These are phyloP conservation scores for Lasiosphaeria miniovina DNA, from an alignment of 495 filamentous ascomycete species.

Conservation along the genomic window DNA sequence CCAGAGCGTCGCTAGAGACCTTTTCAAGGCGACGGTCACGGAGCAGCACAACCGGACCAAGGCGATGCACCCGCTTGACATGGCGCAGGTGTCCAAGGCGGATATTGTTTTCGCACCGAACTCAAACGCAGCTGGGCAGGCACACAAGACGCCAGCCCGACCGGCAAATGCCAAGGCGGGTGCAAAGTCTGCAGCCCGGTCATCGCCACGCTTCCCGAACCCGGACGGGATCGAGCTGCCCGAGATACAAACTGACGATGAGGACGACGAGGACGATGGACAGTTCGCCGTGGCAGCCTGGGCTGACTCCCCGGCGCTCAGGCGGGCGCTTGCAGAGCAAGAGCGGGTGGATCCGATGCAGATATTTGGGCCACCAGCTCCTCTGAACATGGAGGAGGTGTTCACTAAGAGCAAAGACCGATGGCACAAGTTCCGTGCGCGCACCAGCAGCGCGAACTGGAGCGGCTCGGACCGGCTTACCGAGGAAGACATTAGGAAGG, in stretches of 20 bases:
- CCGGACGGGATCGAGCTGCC: conserved; percentile 82
- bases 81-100: conserved; percentile 79
- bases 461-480: conserved; percentile 80
- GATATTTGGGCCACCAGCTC: conserved; percentile 84
- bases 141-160: conserved; percentile 61
- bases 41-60: conserved; percentile 54
- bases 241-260: conserved; percentile 83
- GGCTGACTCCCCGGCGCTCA: conserved; percentile 80
- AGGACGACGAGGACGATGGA: conserved; percentile 68
- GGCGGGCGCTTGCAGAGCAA: conserved; percentile 64
- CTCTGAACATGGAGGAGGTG: conserved; percentile 90
- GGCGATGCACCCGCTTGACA: conserved; percentile 65
- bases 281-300: conserved; percentile 67
- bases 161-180: conserved; percentile 36
- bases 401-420: conserved; percentile 80
- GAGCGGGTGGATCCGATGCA: conserved; percentile 80
- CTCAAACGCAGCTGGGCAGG: conserved; percentile 49
- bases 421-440: conserved; percentile 76
- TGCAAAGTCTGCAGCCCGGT: conserved; percentile 57
- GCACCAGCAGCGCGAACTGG: conserved; percentile 95
- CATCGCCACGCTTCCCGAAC: conserved; percentile 74
- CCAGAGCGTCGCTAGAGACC: conserved; percentile 31
- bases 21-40: conserved; percentile 49
- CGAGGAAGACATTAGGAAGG: conserved; percentile 78
- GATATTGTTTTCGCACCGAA: conserved; percentile 84